Base-by-base conservation (phyloP, 2,329 filamentous ascomycete species). In the Fusarium tricinctum region DNA sequence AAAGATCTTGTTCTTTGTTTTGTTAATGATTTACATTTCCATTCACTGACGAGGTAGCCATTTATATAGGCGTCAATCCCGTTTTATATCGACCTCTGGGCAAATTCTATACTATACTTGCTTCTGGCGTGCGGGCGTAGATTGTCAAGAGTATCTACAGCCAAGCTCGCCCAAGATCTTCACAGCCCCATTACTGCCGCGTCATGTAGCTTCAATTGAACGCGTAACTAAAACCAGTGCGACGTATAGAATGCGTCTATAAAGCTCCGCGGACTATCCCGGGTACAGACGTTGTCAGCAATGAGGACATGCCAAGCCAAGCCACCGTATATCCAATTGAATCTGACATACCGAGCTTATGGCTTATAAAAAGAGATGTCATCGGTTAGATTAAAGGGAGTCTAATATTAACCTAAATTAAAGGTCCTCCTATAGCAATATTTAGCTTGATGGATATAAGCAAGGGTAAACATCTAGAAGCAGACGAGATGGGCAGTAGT, bases 231-330 rank as follows among this genome's bases (percentile, higher is more conserved):
- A 5, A n/a, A 32, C 7, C 10, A 14, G 14, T 13, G n/a, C 5
- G 1, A 32, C 15, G 13, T 4, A 10, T 23, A 2, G 5, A 39
- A 4, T 5, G 2, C 7, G 13, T 14, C 3, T 3, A 17, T 13
- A 5, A 30, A 51, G 38, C 10, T 59, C 58, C 54, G 54, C 56
- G 58, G 58, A 42, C 8, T 22, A 58, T 14, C 33, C 56, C 56
- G 26, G 28, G 4, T n/a, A 9, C 4, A 15, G 28, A 19, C 15
- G 17, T 17, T 2, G 23, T 44, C 23, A 51, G 30, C 15, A 15
- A 26, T 10, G 30, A 54, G 44, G 57, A 59, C 44, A 33, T 51
- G 58, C 38, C 58, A 59, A 60, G 54, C 2, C 22, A 23, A 23
- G 22, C 22, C 5, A 6, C 22, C 22, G 5, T 23, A 23, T 5